Evolutionary conservation across 768 basidiomycete genomes (phyloP).

Genomic region (Pleurotus pulmonarius): DNA sequence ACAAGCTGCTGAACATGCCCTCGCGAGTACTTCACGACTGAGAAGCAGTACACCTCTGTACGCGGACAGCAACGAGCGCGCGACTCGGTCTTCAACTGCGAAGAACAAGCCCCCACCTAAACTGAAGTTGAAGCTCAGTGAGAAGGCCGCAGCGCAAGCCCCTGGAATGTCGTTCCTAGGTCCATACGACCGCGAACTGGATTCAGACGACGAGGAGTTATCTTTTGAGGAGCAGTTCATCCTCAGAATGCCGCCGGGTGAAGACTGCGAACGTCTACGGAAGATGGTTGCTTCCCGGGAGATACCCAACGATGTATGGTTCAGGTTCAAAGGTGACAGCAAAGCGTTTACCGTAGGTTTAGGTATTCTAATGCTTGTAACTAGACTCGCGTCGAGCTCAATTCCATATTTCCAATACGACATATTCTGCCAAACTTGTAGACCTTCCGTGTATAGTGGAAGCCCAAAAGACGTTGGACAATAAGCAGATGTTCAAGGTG

Average conservation of each 20-base stretch:
- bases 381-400: constrained; percentile 87
- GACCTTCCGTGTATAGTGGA: constrained; percentile 94
- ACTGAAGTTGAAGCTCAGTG: constrained; percentile 84
- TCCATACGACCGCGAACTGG: constrained; percentile 89
- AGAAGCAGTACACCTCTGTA: constrained; percentile 13
- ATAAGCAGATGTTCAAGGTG: constrained; percentile 97
- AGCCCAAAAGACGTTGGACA: constrained; percentile 93
- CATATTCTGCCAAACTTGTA: constrained; percentile 90
- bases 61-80: constrained; percentile 40
- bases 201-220: constrained; percentile 92
- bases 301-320: constrained; percentile 83
- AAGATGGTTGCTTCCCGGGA: constrained; percentile 82
- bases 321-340: constrained; percentile 89
- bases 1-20: constrained; percentile 10
- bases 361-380: background rate
- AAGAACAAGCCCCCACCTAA: constrained; percentile 62
- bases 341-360: background rate
- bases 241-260: constrained; percentile 80
- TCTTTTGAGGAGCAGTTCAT: constrained; percentile 98
- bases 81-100: constrained; percentile 52
- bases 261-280: constrained; percentile 73
- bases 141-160: constrained; percentile 74
- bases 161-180: constrained; percentile 89
- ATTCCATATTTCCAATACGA: constrained; percentile 79
- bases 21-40: constrained; percentile 11